phyloP scores from a whole-genome alignment of 2,329 filamentous ascomycete genomes.

The Pseudogymnoascus sp. region DNA sequence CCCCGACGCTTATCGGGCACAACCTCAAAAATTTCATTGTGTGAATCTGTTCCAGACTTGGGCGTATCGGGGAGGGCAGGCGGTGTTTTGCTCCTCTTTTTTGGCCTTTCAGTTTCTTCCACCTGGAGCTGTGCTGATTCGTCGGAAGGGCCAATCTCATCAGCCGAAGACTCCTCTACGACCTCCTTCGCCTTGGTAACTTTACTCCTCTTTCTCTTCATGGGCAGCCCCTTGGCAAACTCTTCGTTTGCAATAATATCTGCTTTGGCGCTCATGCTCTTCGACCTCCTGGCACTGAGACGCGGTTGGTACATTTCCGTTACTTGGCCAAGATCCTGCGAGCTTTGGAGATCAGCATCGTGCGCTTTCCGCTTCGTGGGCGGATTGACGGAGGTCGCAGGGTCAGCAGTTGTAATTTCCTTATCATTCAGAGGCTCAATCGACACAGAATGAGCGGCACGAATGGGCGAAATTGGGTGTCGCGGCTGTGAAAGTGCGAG shows the following conservation, averaged over 20 bases:
- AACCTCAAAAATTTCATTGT: neutral
- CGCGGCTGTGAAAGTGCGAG: neutral
- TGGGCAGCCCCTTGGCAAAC: neutral
- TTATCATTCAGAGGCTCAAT: neutral
- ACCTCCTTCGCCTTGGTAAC: neutral
- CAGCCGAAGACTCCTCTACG: neutral
- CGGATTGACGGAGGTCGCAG: neutral
- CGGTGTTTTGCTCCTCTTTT: neutral
- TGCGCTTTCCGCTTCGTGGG: neutral
- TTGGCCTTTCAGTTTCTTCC: neutral
- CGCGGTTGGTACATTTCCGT: slow-evolving; percentile 11
- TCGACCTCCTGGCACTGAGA: slow-evolving; percentile 11
- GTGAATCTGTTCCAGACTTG: neutral
- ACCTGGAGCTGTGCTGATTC: neutral
- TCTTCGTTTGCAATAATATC: neutral
- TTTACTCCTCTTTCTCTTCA: neutral
- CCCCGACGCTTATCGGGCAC: neutral
- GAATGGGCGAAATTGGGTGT: neutral
- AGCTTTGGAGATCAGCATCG: neutral
- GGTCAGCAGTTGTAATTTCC: neutral
- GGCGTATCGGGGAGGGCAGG: neutral
- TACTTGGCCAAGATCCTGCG: slow-evolving; percentile 3
- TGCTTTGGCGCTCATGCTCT: slow-evolving; percentile 10
- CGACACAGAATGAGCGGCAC: neutral
- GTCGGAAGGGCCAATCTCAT: neutral